A percentile compares a stretch with the other conserved stretches of the same genome.
Conservation (phyloP, 1,284 basidiomycete genomes). For the Apiotrichum porosum region DNA sequence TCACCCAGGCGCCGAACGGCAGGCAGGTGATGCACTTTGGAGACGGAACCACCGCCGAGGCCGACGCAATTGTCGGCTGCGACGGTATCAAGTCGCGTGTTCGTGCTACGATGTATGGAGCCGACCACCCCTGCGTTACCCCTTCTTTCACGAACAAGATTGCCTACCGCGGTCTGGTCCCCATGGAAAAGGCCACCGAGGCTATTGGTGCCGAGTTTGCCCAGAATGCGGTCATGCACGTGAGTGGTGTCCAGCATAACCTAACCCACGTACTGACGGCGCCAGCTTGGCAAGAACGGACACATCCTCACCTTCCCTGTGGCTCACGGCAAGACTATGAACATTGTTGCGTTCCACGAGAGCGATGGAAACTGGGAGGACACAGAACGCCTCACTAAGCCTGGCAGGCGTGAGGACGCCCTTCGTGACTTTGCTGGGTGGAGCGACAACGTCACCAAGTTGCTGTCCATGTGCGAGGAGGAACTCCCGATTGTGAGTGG, state of each 20-base stretch:
- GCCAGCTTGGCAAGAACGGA: slow-evolving; percentile 16
- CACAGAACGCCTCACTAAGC: slow-evolving; percentile 10
- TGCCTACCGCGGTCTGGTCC: slow-evolving; percentile 20
- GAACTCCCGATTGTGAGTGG: slow-evolving; percentile 10
- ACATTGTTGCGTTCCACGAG: slow-evolving; percentile 17
- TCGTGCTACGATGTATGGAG: slow-evolving; percentile 9
- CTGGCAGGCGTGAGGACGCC: slow-evolving; percentile 9
- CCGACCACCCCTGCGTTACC: slow-evolving; percentile 7
- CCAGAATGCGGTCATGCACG: slow-evolving; percentile 18
- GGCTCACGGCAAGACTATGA: slow-evolving; percentile 15
- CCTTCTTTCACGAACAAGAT: slow-evolving; percentile 19
- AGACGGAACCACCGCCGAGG: slow-evolving; percentile 12
- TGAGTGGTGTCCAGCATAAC: slow-evolving; percentile 1
- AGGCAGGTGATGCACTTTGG: slow-evolving; percentile 10
- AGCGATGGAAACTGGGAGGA: slow-evolving; percentile 11
- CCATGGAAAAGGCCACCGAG: slow-evolving; percentile 11
- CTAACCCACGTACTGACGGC: no score
- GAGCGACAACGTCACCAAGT: slow-evolving; percentile 5
- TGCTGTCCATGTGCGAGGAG: slow-evolving; percentile 15
- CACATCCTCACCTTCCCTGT: slow-evolving; percentile 22
- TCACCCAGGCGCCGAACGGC: background rate
- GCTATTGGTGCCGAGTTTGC: slow-evolving; percentile 14
- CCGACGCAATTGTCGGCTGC: slow-evolving; percentile 13
- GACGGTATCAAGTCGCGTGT: slow-evolving; percentile 19
- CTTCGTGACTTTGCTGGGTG: slow-evolving; percentile 14